phyloP scores from a whole-genome alignment of 345 rosid genomes.

The Eucalyptus regnans region DNA sequence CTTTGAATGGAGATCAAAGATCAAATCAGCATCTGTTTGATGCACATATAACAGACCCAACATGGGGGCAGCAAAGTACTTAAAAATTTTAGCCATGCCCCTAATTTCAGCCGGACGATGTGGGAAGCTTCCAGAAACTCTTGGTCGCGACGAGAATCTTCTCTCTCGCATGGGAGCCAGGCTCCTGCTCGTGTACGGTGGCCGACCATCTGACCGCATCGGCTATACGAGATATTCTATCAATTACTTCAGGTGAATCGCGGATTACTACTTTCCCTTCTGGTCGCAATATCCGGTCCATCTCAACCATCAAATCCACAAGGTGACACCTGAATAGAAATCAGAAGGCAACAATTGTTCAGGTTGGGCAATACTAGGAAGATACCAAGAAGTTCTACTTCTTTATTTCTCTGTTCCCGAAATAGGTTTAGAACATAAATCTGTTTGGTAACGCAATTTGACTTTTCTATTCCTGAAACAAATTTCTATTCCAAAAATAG shows the following conservation, averaged over 20 bases:
- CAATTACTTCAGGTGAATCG: conserved; percentile 81
- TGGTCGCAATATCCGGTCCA: conserved; percentile 88
- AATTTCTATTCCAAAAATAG: no score
- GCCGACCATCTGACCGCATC: conserved; percentile 68
- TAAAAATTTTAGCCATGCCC: background rate
- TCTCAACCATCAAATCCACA: conserved; percentile 91
- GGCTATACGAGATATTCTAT: conserved; percentile 57
- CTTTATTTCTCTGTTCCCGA: no score
- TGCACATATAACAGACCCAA: background rate
- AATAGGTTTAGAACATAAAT: rapidly evolving
- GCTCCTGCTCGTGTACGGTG: conserved; percentile 62
- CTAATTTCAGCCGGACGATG: background rate
- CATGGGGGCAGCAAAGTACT: background rate
- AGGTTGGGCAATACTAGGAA: background rate
- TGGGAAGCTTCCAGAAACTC: conserved; percentile 43
- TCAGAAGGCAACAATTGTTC: background rate
- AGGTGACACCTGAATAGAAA: conserved; percentile 62
- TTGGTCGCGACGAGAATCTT: conserved; percentile 70
- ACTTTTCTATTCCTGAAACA: background rate
- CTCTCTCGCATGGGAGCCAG: conserved; percentile 71
- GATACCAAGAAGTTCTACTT: background rate
- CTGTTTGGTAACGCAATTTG: background rate
- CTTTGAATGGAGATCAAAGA: background rate
- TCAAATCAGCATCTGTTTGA: background rate
- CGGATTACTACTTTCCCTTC: conserved; percentile 72